Base-by-base conservation (phyloP, 192 early-diverging fungal genomes). In the Coemansia sp. region DNA sequence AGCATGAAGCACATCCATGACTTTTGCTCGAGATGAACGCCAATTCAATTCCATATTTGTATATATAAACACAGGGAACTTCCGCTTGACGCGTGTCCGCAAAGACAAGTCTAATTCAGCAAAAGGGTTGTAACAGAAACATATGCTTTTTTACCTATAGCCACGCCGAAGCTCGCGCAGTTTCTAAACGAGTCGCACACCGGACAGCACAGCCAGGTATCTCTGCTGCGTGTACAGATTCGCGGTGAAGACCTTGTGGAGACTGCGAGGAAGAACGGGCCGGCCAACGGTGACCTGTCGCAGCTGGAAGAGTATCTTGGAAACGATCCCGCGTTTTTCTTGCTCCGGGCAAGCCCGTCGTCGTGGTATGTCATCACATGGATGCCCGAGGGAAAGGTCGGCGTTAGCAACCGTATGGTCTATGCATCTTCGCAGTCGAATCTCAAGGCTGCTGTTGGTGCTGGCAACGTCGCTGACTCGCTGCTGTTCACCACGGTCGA, bases 301-400 rank as follows among this genome's bases (percentile, higher is more conserved):
- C 77, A 75, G 56, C 65, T 80, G 32, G 66, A 68, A 40, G 72
- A 75, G 59, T 68, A 64, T 12, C 48, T 80, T 16, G 66, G 48
- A 7, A 59, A 64, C 51, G 51, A 58, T 7, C 71, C 77, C 5
- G 71, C 77, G 20, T 80, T 80, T 52, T 68, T 80, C 20, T 50
- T 84, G 61, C 67, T 84, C 30, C 71, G 77, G 20, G 71, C 71
- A 3, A 70, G 48, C 36, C 28, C 56, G 2, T 56, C 63, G 11
- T 63, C 67, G 5, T 84, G 82, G 82, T 84, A 78, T 42, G 63
- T 84, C 30, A 67, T 80, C 51, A 77, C 75, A 16, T 84, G 83
- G 83, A 77, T 84, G 71, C 83, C 83, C 1, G 83, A 84, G 52
- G 75, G 72, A 32, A 72, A 77, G 48, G 78, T 84, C 20, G 66